Conservation (phyloP, 2,329 filamentous ascomycete species). For the Neophaeococcomyces aloes region DNA sequence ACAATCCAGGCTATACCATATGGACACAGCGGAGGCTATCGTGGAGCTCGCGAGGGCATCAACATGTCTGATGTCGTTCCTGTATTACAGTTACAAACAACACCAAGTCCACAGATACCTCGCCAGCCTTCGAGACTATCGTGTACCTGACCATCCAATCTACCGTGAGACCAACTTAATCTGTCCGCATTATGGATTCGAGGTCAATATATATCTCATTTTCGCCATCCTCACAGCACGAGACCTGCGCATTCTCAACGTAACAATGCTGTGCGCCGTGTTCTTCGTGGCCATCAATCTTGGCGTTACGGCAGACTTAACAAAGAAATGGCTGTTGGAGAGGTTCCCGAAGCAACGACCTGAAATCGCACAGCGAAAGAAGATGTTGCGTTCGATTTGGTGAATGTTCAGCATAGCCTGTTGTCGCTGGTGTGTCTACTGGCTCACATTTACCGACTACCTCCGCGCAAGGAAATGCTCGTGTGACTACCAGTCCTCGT, state of each 20-base stretch:
- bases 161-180: conserved; percentile 55
- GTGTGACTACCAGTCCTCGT: too few species aligned
- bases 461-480: too few species aligned
- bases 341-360: conserved; percentile 45
- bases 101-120: conserved; percentile 63
- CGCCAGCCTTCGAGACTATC: conserved; percentile 66
- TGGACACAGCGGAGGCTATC: conserved; percentile 27
- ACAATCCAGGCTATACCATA: neutral
- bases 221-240: conserved; percentile 67
- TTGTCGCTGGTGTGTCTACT: too few species aligned
- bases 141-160: conserved; percentile 60
- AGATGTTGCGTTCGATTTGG: conserved; percentile 5
- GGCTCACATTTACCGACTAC: too few species aligned
- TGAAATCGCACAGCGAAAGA: conserved; percentile 4
- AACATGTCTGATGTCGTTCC: conserved; percentile 42
- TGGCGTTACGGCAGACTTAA: conserved; percentile 67
- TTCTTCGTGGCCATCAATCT: conserved; percentile 70
- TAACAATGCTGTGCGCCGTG: conserved; percentile 58
- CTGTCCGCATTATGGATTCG: conserved; percentile 85
- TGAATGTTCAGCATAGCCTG: neutral
- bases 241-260: conserved; percentile 52
- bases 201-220: conserved; percentile 74
- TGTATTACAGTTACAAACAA: conserved; percentile 60
- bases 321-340: conserved; percentile 64
- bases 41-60: conserved; percentile 29